Evolutionary conservation across 1,284 basidiomycete species (phyloP).

Genomic region (Amylostereum areolatum): DNA sequence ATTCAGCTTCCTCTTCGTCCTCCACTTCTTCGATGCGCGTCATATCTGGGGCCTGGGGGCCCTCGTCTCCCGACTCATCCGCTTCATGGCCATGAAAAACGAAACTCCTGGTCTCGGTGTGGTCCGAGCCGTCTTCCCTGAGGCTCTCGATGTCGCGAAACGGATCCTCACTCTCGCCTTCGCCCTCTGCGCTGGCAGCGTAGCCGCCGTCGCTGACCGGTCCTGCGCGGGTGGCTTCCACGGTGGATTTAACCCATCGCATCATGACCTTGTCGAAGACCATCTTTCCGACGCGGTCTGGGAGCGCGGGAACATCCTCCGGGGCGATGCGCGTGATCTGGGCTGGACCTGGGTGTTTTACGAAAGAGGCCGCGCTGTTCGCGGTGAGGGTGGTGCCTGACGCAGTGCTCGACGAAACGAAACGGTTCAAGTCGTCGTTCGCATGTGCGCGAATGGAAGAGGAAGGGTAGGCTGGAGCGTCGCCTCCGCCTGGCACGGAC

Average conservation of each 20-base stretch:
- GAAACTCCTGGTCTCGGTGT: conserved; percentile 2
- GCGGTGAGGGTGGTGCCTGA: conserved; percentile 70
- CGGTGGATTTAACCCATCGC: conserved; percentile 74
- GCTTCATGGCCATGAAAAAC: conserved; percentile 4
- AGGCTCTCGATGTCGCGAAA: conserved; percentile 86
- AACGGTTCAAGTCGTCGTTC: conserved; percentile 76
- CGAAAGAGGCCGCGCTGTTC: conserved; percentile 70
- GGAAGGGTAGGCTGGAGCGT: conserved; percentile 38
- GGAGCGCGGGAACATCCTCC: conserved; percentile 66
- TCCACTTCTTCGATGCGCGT: conserved; percentile 45
- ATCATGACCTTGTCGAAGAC: conserved; percentile 74
- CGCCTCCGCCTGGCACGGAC: conserved; percentile 14
- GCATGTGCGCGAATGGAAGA: conserved; percentile 43
- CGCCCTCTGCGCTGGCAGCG: conserved; percentile 30
- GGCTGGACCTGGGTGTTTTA: conserved; percentile 76
- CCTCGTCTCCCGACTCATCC: conserved; percentile 14
- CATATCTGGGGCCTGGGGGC: conserved; percentile 30
- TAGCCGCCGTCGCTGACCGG: conserved; percentile 30
- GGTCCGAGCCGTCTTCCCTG: conserved; percentile 47
- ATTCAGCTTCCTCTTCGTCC: conserved; percentile 59
- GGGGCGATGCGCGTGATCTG: conserved; percentile 78
- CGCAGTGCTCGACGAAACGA: conserved; percentile 77
- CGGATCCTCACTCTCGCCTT: conserved; percentile 67
- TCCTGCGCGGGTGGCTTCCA: conserved; percentile 17
- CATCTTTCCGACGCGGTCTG: conserved; percentile 82